A percentile compares a stretch with the other conserved stretches of the same genome.
These are phyloP conservation scores for Leccinum longicurvipes DNA, from an alignment of 768 basidiomycete genomes.

Conservation along the genomic window DNA sequence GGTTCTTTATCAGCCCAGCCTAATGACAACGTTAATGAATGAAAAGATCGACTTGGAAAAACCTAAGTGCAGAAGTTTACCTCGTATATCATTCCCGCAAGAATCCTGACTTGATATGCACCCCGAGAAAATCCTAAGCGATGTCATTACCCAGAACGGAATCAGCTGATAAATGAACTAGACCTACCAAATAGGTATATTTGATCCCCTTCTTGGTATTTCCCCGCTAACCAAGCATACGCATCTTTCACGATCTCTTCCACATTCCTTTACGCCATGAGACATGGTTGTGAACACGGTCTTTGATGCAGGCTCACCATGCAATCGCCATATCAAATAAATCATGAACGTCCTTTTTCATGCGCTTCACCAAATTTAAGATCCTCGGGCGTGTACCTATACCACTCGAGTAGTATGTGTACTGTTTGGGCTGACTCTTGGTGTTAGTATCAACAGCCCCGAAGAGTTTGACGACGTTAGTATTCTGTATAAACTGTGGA, in stretches of 20 bases:
- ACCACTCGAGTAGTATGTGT: slow-evolving; percentile 36
- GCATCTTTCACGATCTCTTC: slow-evolving; percentile 30
- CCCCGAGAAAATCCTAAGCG: slow-evolving; percentile 40
- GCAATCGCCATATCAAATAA: slow-evolving; percentile 35
- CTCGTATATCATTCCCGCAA: slow-evolving; percentile 38
- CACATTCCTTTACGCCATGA: slow-evolving; percentile 28
- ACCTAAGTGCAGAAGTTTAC: slow-evolving; percentile 7
- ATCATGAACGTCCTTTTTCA: slow-evolving; percentile 14
- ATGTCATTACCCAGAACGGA: background rate
- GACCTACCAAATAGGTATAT: background rate
- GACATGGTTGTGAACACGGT: too few species aligned
- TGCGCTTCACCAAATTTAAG: slow-evolving; percentile 20
- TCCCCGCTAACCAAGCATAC: slow-evolving; percentile 27
- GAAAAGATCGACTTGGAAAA: background rate
- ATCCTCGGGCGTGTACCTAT: slow-evolving; percentile 33
- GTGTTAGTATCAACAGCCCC: slow-evolving; percentile 19
- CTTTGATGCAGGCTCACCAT: slow-evolving; percentile 20
- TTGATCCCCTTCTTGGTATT: background rate
- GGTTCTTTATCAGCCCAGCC: slow-evolving; percentile 29
- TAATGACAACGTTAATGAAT: slow-evolving; percentile 2
- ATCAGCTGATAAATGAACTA: background rate
- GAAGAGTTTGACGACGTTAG: slow-evolving; percentile 35
- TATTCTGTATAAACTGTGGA: slow-evolving; percentile 24
- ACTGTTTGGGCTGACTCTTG: slow-evolving; percentile 18
- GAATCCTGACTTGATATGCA: slow-evolving; percentile 36